Percentiles rank a stretch among this genome's conserved stretches.
Evolutionary conservation across 345 rosid genomes (phyloP).

Genomic region (Heritiera littoralis): DNA sequence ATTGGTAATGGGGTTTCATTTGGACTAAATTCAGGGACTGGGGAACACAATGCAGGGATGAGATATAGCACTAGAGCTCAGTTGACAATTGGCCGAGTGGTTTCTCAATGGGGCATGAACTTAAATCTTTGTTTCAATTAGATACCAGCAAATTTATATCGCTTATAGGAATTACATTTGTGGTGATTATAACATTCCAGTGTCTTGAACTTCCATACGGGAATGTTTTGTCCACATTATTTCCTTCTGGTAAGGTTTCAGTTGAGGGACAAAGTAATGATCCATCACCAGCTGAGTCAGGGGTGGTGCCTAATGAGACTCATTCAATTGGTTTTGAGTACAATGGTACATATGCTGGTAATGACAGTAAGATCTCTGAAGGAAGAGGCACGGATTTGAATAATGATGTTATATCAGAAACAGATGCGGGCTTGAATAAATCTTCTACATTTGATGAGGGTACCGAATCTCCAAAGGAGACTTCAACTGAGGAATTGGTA

Average conservation of each 20-base stretch:
- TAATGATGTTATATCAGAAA: conserved; percentile 28
- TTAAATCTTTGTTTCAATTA: conserved; percentile 41
- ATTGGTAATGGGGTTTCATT: background rate
- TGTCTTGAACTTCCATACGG: conserved; percentile 59
- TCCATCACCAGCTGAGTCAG: conserved; percentile 18
- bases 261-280: conserved; percentile 28
- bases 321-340: conserved; percentile 31
- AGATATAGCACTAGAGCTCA: conserved; percentile 6
- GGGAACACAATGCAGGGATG: conserved; percentile 39
- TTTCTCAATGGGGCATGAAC: conserved; percentile 50
- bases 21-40: background rate
- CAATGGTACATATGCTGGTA: conserved; percentile 18
- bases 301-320: conserved; percentile 26
- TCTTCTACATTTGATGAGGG: conserved; percentile 29
- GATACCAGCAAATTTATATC: conserved; percentile 55
- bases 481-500: conserved; percentile 23
- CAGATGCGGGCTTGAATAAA: conserved; percentile 20
- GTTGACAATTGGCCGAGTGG: background rate
- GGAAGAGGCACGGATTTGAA: conserved; percentile 29
- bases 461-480: conserved; percentile 15
- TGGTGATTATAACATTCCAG: conserved; percentile 46
- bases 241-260: conserved; percentile 46
- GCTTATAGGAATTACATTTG: conserved; percentile 43
- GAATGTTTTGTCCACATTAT: conserved; percentile 42
- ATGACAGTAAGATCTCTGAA: conserved; percentile 26